Base-by-base conservation (phyloP, 257 asterid genomes). In the Solanum tarapatanum region DNA sequence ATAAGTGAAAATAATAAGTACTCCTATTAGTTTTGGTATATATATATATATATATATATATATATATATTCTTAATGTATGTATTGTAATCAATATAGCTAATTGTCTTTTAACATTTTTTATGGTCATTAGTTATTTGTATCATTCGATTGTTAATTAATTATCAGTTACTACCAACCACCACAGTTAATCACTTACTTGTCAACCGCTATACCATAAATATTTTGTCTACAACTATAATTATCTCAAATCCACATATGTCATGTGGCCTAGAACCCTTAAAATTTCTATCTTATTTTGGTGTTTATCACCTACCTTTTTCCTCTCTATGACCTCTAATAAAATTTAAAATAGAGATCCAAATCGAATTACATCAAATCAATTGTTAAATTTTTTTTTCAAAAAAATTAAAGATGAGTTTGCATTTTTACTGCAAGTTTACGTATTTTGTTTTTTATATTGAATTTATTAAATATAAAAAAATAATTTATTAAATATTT, bases 161-260 rank as follows among this genome's bases (percentile, higher is more conserved):
- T 55, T 17, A 7, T 19, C 2, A 2, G 0, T 55, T 7, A 2
- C 64, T 19, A 55, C 0, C 11, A 7, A 7, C 66, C 0, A 19
- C 10, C 4, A 55, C 11, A 19, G 1, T 55, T 55, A 55, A 55
- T 55, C 11, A 19, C 64, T 55, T 17, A 55, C n/a, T 2, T 55
- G 10, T 55, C n/a, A 55, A 6, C 1, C n/a, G 1, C 64, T 55
- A 55, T 55, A 55, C 3, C 24, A 55, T 17, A 55, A 17, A 55
- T 55, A 51, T 55, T 17, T 19, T 3, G 11, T 19, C 64, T 7
- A 55, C 64, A 19, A 19, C 11, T 19, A 55, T 19, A 4, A 55
- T 55, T 19, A 55, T 48, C 58, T 48, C 58, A 12, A 43, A 43
- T 12, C 55, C 55, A 43, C 58, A 7, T 55, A 19, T 55, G 64